Conservation (phyloP, 2,329 filamentous ascomycete genomes). For the Alternaria brassicicola region DNA sequence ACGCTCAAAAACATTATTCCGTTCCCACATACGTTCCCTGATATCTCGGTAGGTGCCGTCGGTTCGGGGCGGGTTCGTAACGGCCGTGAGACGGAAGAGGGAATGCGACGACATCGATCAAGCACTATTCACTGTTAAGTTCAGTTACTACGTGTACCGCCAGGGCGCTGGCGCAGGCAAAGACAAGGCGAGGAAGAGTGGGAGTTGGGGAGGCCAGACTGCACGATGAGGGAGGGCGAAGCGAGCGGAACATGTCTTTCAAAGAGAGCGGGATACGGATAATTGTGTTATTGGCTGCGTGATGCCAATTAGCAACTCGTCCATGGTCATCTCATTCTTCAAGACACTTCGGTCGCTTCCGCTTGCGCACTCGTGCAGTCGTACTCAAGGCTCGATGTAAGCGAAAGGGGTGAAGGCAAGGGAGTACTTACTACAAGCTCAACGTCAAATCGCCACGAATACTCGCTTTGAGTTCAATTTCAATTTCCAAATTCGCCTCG, state of each 20-base stretch:
- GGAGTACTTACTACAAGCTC: slow-evolving; percentile 71
- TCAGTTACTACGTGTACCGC: slow-evolving; percentile 20
- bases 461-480: slow-evolving; percentile 83
- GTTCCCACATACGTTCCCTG: neutral
- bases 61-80: slow-evolving; percentile 5
- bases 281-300: slow-evolving; percentile 20
- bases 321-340: neutral
- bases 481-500: slow-evolving; percentile 80
- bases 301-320: slow-evolving; percentile 23
- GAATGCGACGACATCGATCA: slow-evolving; percentile 16
- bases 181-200: neutral
- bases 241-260: neutral
- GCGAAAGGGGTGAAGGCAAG: slow-evolving; percentile 10
- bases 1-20: slow-evolving; percentile 10
- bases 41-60: neutral
- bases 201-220: neutral
- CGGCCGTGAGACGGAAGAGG: slow-evolving; percentile 7
- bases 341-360: slow-evolving; percentile 8
- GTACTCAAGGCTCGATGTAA: slow-evolving; percentile 14
- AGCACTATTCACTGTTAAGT: slow-evolving; percentile 35
- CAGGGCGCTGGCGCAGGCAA: slow-evolving; percentile 9
- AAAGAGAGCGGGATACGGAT: neutral
- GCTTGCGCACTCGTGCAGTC: slow-evolving; percentile 16
- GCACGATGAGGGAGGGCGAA: slow-evolving; percentile 3
- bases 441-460: slow-evolving; percentile 85